These are phyloP conservation scores for Candolleomyces efflorescens DNA, from an alignment of 768 basidiomycete genomes.

Conservation along the genomic window DNA sequence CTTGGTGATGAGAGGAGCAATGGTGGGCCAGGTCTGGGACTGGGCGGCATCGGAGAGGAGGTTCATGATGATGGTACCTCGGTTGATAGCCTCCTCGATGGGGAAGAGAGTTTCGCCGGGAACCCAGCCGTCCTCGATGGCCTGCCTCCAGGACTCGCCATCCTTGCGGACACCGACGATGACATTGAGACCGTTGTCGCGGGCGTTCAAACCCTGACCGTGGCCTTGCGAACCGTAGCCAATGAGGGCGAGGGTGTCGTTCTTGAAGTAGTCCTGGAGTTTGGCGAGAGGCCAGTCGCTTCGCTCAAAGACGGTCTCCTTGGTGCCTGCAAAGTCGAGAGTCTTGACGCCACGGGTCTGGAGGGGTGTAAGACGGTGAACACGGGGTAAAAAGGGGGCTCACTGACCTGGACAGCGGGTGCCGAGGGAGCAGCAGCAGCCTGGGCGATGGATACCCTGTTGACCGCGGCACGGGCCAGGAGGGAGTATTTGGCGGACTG, in stretches of 20 bases:
- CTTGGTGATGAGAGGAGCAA: conserved; percentile 96
- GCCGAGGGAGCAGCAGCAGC: conserved; percentile 31
- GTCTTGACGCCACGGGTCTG: conserved; percentile 86
- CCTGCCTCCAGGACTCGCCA: conserved; percentile 96
- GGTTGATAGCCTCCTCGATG: conserved; percentile 95
- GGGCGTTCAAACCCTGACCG: conserved; percentile 97
- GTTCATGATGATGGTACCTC: conserved; percentile 99
- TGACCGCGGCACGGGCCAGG: conserved; percentile 42
- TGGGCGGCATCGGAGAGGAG: conserved; percentile 99
- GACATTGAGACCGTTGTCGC: conserved; percentile 98
- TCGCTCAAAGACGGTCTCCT: conserved; percentile 93
- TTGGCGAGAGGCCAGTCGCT: conserved; percentile 97
- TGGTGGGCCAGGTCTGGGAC: conserved; percentile 86
- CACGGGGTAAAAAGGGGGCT: not conserved
- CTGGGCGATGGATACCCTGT: not conserved
- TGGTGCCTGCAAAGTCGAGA: conserved; percentile 92
- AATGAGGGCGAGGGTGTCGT: conserved; percentile 98
- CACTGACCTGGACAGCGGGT: conserved; percentile 30
- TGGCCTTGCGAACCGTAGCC: conserved; percentile 99
- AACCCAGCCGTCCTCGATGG: conserved; percentile 95
- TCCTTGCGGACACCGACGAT: conserved; percentile 97
- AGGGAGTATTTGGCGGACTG: conserved; percentile 68
- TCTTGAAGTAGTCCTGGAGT: conserved; percentile 99
- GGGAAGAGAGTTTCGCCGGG: conserved; percentile 97
- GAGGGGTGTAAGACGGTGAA: conserved; percentile 6